A percentile compares a stretch with the other conserved stretches of the same genome.
Evolutionary conservation across 2,329 filamentous ascomycete genomes (phyloP).

Genomic region (Fusarium sp.): DNA sequence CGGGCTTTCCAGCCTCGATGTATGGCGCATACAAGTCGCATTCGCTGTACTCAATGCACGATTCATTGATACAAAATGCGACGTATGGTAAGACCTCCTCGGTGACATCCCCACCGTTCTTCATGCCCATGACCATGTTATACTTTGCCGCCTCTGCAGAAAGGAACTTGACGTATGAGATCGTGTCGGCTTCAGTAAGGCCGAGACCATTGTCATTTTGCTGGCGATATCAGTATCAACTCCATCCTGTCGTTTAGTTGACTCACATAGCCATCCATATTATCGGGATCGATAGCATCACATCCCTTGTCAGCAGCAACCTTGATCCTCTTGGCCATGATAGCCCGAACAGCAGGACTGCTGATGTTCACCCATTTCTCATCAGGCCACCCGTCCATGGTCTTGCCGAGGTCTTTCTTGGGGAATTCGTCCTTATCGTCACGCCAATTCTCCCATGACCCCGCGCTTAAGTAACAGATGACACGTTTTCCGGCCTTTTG

Average conservation of each 20-base stretch:
- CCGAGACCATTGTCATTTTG: constrained; percentile 70
- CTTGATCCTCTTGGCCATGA: constrained; percentile 70
- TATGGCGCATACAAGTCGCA: constrained; percentile 68
- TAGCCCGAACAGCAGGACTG: constrained; percentile 66
- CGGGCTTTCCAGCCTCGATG: constrained; percentile 48
- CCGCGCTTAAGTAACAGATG: constrained; percentile 80
- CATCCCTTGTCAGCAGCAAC: constrained; percentile 70
- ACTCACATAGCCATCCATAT: constrained; percentile 71
- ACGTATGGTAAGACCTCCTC: constrained; percentile 58
- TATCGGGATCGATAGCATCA: constrained; percentile 76
- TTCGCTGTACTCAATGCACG: constrained; percentile 70
- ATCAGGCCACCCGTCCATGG: constrained; percentile 70
- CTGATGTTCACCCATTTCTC: constrained; percentile 73
- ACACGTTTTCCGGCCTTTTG: constrained; percentile 67
- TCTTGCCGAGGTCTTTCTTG: constrained; percentile 65
- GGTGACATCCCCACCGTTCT: constrained; percentile 73
- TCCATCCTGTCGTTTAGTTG: too few species aligned
- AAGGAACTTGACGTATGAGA: constrained; percentile 70
- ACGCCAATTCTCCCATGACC: constrained; percentile 72
- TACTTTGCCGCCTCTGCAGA: constrained; percentile 61
- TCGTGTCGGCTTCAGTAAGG: constrained; percentile 65
- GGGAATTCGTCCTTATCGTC: constrained; percentile 67
- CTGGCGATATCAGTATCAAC: constrained; percentile 25
- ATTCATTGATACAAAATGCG: constrained; percentile 75
- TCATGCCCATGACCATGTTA: constrained; percentile 71